A percentile compares a stretch with the other conserved stretches of the same genome.
Conservation (phyloP, 2,329 filamentous ascomycete species). For the Phaeosphaeriaceae sp. region DNA sequence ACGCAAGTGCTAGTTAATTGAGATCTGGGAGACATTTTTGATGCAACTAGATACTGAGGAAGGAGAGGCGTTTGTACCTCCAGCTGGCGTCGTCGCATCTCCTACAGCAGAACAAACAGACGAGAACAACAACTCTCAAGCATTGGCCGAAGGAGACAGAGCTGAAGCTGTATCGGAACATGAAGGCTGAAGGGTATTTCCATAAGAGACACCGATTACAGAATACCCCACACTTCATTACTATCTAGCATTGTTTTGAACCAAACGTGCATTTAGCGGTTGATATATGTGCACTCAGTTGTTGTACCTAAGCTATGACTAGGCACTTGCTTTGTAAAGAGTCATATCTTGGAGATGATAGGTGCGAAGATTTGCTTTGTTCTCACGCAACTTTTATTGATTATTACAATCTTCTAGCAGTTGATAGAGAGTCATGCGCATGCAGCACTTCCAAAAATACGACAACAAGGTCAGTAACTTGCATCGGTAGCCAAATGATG, state of each 20-base stretch:
- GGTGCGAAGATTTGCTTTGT: no score
- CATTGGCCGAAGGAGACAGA: slow-evolving; percentile 8
- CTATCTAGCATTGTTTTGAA: neutral
- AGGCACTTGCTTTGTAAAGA: no score
- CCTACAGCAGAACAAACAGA: slow-evolving; percentile 24
- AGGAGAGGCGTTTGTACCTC: slow-evolving; percentile 57
- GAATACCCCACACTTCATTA: neutral
- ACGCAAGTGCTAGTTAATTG: slow-evolving; percentile 62
- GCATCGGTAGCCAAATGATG: no score
- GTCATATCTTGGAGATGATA: no score
- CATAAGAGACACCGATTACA: neutral
- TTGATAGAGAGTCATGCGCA: no score
- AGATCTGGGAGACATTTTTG: slow-evolving; percentile 98
- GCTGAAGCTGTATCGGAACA: slow-evolving; percentile 3
- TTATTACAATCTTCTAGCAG: no score
- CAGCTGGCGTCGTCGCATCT: slow-evolving; percentile 47
- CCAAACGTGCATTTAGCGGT: no score
- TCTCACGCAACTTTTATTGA: no score
- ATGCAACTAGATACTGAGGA: slow-evolving; percentile 96
- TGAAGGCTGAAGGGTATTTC: neutral
- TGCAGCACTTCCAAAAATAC: no score
- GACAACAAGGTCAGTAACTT: no score
- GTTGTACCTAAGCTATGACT: no score
- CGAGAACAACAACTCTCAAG: slow-evolving; percentile 14
- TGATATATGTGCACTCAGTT: no score